Evolutionary conservation across 192 early-diverging fungal species (phyloP).

Genomic region (Rhizophagus prolifer): DNA sequence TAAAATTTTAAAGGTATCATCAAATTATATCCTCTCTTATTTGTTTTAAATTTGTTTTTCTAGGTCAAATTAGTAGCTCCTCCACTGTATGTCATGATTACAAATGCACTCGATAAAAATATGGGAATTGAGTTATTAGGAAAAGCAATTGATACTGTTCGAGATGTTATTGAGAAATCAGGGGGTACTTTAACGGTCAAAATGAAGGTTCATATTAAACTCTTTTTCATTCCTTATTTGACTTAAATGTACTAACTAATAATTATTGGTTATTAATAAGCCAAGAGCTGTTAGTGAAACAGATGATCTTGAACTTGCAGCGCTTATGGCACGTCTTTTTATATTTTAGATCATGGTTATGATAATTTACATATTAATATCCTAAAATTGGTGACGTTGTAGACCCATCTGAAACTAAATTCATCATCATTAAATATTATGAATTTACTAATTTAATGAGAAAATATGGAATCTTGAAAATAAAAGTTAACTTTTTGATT

Average conservation of each 20-base stretch:
- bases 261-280: slow-evolving; percentile 35
- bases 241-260: not conserved
- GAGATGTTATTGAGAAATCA: slow-evolving; percentile 71
- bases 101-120: slow-evolving; percentile 80
- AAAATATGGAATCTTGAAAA: too few species aligned
- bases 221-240: slow-evolving; percentile 15
- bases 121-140: slow-evolving; percentile 86
- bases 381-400: too few species aligned
- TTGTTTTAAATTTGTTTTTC: slow-evolving; percentile 67
- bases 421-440: too few species aligned
- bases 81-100: slow-evolving; percentile 91
- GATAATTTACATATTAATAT: too few species aligned
- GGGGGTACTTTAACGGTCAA: slow-evolving; percentile 77
- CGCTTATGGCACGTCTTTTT: slow-evolving; percentile 84
- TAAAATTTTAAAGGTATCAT: slow-evolving; percentile 63
- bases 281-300: slow-evolving; percentile 88
- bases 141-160: slow-evolving; percentile 79
- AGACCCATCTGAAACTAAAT: too few species aligned
- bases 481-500: too few species aligned
- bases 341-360: too few species aligned
- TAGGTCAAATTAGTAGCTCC: slow-evolving; percentile 89
- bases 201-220: slow-evolving; percentile 65
- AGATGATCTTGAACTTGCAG: slow-evolving; percentile 92
- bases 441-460: too few species aligned
- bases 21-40: slow-evolving; percentile 51